Conservation (phyloP, 495 filamentous ascomycete species). For the Penicillium atrosanguineum region DNA sequence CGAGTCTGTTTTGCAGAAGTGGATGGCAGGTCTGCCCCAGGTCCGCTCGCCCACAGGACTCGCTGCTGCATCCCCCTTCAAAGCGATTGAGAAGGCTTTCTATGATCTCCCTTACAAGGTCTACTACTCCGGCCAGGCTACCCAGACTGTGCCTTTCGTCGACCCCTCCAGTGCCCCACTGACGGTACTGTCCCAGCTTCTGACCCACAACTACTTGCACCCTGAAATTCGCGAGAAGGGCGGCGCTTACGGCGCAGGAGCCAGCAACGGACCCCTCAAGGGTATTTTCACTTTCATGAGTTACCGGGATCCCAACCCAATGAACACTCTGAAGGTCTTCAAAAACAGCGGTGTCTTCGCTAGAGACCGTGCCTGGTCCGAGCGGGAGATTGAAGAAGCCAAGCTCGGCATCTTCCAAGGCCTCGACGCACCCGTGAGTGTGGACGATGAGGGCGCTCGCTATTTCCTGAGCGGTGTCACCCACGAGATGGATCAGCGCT, state of each 20-base stretch:
- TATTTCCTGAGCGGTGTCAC: conserved; percentile 83
- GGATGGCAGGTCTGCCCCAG: conserved; percentile 60
- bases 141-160: conserved; percentile 84
- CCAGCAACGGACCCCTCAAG: conserved; percentile 73
- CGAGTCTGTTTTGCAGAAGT: conserved; percentile 66
- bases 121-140: conserved; percentile 79
- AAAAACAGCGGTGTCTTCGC: conserved; percentile 80
- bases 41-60: conserved; percentile 34
- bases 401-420: conserved; percentile 92
- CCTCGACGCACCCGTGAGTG: conserved; percentile 87
- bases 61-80: conserved; percentile 30
- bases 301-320: conserved; percentile 95
- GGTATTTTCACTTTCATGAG: conserved; percentile 93
- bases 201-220: conserved; percentile 97
- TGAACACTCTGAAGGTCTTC: conserved; percentile 85
- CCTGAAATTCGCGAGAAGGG: conserved; percentile 98
- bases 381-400: conserved; percentile 88
- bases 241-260: conserved; percentile 91
- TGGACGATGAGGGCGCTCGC: conserved; percentile 83
- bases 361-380: conserved; percentile 77
- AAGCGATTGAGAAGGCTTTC: conserved; percentile 65
- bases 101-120: conserved; percentile 96
- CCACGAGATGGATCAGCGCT: conserved; percentile 83
- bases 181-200: conserved; percentile 83
- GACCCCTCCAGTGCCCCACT: conserved; percentile 71